phyloP scores from a whole-genome alignment of 2,329 filamentous ascomycete species.

The Fusarium robinianum region DNA sequence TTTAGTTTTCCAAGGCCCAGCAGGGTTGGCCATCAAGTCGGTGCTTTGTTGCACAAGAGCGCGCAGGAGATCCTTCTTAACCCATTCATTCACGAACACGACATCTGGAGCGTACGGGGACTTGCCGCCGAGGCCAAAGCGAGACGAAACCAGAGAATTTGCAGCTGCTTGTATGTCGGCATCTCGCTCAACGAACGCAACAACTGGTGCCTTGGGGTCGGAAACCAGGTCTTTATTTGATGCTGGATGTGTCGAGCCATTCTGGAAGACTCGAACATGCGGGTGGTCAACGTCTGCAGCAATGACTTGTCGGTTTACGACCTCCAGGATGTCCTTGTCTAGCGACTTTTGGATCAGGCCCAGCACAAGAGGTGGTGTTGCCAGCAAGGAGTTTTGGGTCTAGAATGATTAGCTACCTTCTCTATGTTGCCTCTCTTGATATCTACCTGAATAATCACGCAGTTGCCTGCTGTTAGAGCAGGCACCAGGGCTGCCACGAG shows the following conservation, averaged over 20 bases:
- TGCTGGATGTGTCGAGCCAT: conserved; percentile 3
- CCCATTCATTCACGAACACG: conserved; percentile 29
- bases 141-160: conserved; percentile 17
- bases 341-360: conserved; percentile 10
- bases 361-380: conserved; percentile 12
- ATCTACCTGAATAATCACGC: conserved; percentile 22
- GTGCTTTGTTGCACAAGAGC: conserved; percentile 22
- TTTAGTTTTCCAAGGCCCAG: background rate
- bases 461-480: conserved; percentile 24
- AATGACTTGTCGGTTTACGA: background rate
- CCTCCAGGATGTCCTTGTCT: conserved; percentile 14
- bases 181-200: conserved; percentile 30
- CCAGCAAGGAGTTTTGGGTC: conserved; percentile 8
- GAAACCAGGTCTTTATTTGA: conserved; percentile 11
- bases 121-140: conserved; percentile 22
- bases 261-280: conserved; percentile 15
- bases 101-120: conserved; percentile 29
- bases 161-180: conserved; percentile 25
- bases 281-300: conserved; percentile 6
- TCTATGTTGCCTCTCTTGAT: accelerated
- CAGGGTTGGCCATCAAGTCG: background rate
- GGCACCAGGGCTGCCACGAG: conserved; percentile 21
- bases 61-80: conserved; percentile 28
- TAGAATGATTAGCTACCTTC: background rate
- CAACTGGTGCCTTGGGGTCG: conserved; percentile 2